A percentile compares a stretch with the other conserved stretches of the same genome.
Conservation (phyloP, 2,329 filamentous ascomycete genomes). For the Epichloe brachyelytri region DNA sequence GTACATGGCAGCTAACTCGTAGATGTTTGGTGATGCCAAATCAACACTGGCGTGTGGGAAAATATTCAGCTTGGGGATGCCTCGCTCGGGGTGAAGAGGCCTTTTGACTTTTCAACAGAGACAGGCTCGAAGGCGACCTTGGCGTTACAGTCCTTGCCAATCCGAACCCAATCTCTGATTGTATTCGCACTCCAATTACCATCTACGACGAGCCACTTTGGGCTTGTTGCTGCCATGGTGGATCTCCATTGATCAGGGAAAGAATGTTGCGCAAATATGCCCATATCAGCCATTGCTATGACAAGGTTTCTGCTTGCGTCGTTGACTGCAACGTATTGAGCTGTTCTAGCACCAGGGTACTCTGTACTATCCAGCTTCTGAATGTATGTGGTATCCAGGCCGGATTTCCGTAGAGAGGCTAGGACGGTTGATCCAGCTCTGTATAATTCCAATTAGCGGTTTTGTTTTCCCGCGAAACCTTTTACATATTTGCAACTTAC, state of each 20-base stretch:
- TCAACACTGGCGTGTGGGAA: conserved; percentile 55
- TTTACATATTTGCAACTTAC: conserved; percentile 25
- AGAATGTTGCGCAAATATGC: conserved; percentile 52
- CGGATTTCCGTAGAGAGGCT: conserved; percentile 47
- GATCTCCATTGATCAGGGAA: conserved; percentile 47
- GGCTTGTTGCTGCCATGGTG: conserved; percentile 40
- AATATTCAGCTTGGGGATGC: conserved; percentile 27
- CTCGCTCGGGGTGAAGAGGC: conserved; percentile 44
- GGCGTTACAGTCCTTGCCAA: conserved; percentile 41
- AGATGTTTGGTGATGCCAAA: conserved; percentile 68
- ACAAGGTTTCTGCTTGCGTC: conserved; percentile 70
- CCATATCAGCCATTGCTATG: conserved; percentile 95
- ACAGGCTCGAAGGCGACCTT: conserved; percentile 80
- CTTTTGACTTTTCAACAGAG: conserved; percentile 62
- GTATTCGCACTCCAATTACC: conserved; percentile 66
- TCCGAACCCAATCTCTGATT: conserved; percentile 54
- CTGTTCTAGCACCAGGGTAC: conserved; percentile 51
- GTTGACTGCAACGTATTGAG: conserved; percentile 87
- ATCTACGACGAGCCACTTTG: conserved; percentile 74
- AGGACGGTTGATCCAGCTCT: conserved; percentile 64
- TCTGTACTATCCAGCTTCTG: conserved; percentile 37
- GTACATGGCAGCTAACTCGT: conserved; percentile 75
- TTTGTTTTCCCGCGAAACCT: background rate
- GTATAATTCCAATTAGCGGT: background rate
- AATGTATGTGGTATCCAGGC: conserved; percentile 53